These are phyloP conservation scores for Tetrapisispora iriomotensis DNA, from an alignment of 805 yeast genomes.

Conservation along the genomic window DNA sequence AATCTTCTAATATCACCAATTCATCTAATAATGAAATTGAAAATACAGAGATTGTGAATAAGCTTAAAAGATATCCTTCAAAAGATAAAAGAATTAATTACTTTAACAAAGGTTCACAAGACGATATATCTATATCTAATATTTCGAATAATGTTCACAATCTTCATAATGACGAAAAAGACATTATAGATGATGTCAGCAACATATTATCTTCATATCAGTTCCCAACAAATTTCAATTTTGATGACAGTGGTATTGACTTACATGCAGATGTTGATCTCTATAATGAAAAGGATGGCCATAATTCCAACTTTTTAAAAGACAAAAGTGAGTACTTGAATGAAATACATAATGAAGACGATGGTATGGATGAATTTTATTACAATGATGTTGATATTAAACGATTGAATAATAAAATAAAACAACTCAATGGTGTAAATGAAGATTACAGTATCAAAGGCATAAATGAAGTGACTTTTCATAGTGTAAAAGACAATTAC, in stretches of 20 bases:
- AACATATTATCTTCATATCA: neutral
- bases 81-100: neutral
- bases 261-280: conserved; percentile 1
- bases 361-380: conserved; percentile 3
- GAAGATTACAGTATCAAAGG: neutral
- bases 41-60: neutral
- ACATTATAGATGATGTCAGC: neutral
- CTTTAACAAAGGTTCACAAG: neutral
- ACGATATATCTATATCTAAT: neutral
- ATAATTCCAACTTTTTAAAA: neutral
- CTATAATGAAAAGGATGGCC: neutral
- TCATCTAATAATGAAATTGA: neutral
- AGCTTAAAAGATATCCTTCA: neutral
- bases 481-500: neutral
- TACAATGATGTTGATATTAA: neutral
- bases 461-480: neutral
- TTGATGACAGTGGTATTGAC: neutral
- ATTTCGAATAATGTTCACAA: neutral
- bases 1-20: no score
- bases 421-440: neutral
- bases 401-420: neutral
- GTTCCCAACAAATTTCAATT: neutral
- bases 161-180: neutral
- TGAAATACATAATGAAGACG: neutral
- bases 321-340: neutral